These are phyloP conservation scores for Ganoderma meredithae DNA, from an alignment of 1,284 basidiomycete genomes.

Conservation along the genomic window DNA sequence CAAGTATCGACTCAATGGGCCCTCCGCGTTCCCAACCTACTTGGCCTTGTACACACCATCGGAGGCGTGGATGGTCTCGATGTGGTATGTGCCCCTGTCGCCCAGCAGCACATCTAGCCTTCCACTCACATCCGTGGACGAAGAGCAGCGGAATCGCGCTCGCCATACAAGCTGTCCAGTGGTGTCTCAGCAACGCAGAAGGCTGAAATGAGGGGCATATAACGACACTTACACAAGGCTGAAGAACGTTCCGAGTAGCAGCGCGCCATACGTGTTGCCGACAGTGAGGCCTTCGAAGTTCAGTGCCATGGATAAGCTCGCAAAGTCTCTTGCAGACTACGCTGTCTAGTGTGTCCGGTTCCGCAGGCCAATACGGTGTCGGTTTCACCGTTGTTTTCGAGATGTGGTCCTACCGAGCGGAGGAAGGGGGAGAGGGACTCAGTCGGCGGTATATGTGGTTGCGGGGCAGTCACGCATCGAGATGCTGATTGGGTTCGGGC, in stretches of 20 bases:
- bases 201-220: background rate
- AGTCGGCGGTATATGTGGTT: background rate
- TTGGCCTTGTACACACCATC: too few species aligned
- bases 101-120: too few species aligned
- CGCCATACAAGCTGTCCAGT: background rate
- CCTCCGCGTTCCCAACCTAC: constrained; percentile 53
- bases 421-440: background rate
- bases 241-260: constrained; percentile 7
- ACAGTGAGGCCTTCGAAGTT: background rate
- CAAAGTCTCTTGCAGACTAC: background rate
- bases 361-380: background rate
- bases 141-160: too few species aligned
- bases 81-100: too few species aligned
- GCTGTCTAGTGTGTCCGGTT: background rate
- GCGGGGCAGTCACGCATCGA: background rate
- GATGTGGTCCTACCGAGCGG: background rate
- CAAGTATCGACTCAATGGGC: constrained; percentile 68
- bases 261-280: background rate
- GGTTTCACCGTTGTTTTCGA: background rate
- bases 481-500: background rate
- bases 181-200: background rate
- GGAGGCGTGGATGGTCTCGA: too few species aligned
- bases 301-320: background rate
- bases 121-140: too few species aligned
- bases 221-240: background rate